phyloP scores from a whole-genome alignment of 257 asterid genomes.

The Nicotiana knightiana region DNA sequence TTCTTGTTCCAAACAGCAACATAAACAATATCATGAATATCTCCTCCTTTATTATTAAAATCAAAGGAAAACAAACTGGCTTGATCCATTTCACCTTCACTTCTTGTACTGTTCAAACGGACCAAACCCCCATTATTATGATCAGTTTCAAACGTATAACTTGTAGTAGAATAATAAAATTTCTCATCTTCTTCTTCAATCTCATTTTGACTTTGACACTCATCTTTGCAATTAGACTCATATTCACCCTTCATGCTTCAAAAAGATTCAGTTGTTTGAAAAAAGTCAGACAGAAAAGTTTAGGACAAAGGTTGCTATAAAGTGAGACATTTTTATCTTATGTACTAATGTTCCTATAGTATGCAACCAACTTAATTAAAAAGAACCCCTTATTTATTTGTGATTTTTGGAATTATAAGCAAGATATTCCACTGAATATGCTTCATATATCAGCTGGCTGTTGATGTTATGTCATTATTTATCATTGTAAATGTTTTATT shows the following conservation, averaged over 20 bases:
- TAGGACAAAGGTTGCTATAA: background rate
- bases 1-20: slow-evolving; percentile 31
- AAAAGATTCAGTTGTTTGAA: background rate
- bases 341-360: background rate
- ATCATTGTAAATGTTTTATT: no score
- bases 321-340: slow-evolving; percentile 1
- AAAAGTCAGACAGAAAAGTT: background rate
- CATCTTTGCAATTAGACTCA: background rate
- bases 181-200: background rate
- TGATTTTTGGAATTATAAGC: no score
- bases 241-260: background rate
- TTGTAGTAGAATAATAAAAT: background rate
- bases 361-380: no score
- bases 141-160: background rate
- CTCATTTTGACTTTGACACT: background rate
- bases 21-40: slow-evolving; percentile 27
- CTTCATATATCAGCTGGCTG: no score
- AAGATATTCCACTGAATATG: no score
- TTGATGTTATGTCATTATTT: no score
- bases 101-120: no score
- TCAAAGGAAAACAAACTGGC: slow-evolving; percentile 26
- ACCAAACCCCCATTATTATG: background rate
- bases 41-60: slow-evolving; percentile 12
- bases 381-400: no score
- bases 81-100: slow-evolving; percentile 5